These are phyloP conservation scores for Limtongia smithiae DNA, from an alignment of 805 yeast species.

Conservation along the genomic window DNA sequence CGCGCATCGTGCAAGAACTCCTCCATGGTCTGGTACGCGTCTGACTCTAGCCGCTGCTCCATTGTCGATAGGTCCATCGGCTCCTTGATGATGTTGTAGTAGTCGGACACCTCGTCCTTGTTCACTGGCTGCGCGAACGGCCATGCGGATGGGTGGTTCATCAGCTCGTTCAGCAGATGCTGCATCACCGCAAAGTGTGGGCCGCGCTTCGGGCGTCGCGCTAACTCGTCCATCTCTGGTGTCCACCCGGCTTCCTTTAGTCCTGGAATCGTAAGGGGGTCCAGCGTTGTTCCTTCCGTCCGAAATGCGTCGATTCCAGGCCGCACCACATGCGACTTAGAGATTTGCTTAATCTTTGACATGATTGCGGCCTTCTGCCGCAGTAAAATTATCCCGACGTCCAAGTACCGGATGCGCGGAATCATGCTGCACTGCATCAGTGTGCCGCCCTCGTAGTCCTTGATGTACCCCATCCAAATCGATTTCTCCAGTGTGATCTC, in stretches of 20 bases:
- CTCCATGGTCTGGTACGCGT: constrained; percentile 85
- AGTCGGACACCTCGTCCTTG: constrained; percentile 88
- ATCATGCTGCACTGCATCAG: constrained; percentile 95
- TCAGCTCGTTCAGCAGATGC: constrained; percentile 79
- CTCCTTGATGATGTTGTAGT: constrained; percentile 91
- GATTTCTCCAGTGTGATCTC: constrained; percentile 81
- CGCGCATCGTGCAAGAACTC: constrained; percentile 86
- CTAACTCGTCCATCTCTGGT: constrained; percentile 95
- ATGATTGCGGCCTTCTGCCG: constrained; percentile 90
- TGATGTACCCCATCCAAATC: constrained; percentile 97
- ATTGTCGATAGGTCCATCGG: constrained; percentile 94
- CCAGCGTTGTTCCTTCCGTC: constrained; percentile 45
- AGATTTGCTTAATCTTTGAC: constrained; percentile 72
- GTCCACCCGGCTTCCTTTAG: constrained; percentile 95
- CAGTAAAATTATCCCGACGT: constrained; percentile 77
- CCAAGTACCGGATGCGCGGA: constrained; percentile 82
- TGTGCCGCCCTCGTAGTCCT: constrained; percentile 98
- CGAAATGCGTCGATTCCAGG: constrained; percentile 76
- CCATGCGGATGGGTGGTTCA: constrained; percentile 96
- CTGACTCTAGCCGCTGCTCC: constrained; percentile 90
- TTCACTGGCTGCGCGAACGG: constrained; percentile 93
- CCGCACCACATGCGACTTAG: constrained; percentile 74
- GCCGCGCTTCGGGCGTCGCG: constrained; percentile 88
- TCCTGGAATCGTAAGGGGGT: constrained; percentile 86
- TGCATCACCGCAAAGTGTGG: constrained; percentile 95